Conservation (phyloP, 139 green algal genomes). For the Tetraselmis striata region DNA sequence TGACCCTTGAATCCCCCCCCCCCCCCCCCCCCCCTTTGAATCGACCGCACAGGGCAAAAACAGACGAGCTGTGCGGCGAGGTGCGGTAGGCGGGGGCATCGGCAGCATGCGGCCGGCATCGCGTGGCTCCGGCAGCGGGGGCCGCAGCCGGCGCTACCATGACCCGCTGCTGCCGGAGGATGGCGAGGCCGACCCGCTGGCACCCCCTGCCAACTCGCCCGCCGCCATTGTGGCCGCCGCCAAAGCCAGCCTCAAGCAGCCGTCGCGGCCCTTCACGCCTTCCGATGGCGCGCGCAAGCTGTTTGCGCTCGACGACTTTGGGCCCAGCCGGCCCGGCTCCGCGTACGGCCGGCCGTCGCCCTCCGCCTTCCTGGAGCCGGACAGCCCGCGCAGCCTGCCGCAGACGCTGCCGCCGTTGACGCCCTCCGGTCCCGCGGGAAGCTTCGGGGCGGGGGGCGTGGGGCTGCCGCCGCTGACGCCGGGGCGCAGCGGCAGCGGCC, state of each 20-base stretch:
- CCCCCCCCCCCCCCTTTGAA: no score
- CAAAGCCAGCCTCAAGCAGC: neutral
- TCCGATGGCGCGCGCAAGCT: neutral
- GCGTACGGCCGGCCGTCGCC: neutral
- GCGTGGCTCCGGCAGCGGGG: neutral
- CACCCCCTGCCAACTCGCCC: neutral
- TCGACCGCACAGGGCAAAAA: no score
- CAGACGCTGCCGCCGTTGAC: neutral
- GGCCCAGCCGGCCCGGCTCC: neutral
- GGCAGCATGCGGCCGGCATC: neutral
- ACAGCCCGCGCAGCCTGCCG: neutral
- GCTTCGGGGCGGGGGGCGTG: neutral
- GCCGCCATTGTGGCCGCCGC: neutral
- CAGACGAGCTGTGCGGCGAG: no score
- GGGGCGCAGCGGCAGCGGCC: neutral
- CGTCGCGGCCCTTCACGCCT: neutral
- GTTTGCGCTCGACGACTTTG: neutral
- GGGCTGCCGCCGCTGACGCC: neutral
- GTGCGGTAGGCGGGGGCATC: neutral
- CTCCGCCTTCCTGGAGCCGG: neutral
- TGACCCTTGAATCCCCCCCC: no score
- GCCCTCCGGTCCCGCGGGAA: no score
- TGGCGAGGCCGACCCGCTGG: neutral
- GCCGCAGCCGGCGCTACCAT: neutral
- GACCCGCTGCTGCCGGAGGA: neutral